phyloP scores from a whole-genome alignment of 1,284 basidiomycete species.

The Ganoderma sinense region DNA sequence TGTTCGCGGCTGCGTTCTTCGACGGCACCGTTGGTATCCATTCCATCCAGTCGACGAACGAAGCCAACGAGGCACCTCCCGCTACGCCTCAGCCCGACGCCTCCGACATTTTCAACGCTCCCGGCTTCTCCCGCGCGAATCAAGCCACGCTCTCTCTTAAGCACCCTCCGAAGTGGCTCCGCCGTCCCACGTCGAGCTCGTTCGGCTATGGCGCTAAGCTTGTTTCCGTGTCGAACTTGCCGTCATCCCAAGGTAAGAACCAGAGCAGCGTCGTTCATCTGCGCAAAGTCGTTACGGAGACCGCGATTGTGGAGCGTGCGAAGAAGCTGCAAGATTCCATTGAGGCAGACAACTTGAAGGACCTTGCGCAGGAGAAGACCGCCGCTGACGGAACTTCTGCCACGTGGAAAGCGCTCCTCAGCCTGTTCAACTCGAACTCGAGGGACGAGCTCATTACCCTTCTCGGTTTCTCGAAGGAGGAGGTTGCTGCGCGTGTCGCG shows the following conservation, averaged over 20 bases:
- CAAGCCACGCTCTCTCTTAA: conserved; percentile 80
- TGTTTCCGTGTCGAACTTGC: conserved; percentile 79
- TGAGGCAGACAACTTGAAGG: conserved; percentile 64
- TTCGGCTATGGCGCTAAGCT: conserved; percentile 97
- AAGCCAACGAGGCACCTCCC: conserved; percentile 50
- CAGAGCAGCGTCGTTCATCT: conserved; percentile 85
- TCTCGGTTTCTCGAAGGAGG: conserved; percentile 93
- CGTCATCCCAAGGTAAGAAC: conserved; percentile 74
- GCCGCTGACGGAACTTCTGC: conserved; percentile 53
- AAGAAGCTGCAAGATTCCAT: conserved; percentile 75
- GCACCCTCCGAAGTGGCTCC: conserved; percentile 96
- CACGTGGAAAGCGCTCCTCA: conserved; percentile 90
- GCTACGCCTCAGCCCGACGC: conserved; percentile 65
- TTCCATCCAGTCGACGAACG: conserved; percentile 92
- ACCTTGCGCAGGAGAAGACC: conserved; percentile 71
- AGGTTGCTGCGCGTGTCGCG: conserved; percentile 82
- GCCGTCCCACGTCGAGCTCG: conserved; percentile 81
- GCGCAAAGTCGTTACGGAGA: conserved; percentile 82
- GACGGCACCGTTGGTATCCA: conserved; percentile 86
- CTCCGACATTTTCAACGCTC: conserved; percentile 80
- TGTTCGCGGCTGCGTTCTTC: conserved; percentile 87
- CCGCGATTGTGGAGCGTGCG: conserved; percentile 81
- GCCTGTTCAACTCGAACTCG: conserved; percentile 90
- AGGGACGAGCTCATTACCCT: conserved; percentile 91
- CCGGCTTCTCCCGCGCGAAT: conserved; percentile 60